phyloP scores from a whole-genome alignment of 169 alveolate species.

The Plasmodium relictum region DNA sequence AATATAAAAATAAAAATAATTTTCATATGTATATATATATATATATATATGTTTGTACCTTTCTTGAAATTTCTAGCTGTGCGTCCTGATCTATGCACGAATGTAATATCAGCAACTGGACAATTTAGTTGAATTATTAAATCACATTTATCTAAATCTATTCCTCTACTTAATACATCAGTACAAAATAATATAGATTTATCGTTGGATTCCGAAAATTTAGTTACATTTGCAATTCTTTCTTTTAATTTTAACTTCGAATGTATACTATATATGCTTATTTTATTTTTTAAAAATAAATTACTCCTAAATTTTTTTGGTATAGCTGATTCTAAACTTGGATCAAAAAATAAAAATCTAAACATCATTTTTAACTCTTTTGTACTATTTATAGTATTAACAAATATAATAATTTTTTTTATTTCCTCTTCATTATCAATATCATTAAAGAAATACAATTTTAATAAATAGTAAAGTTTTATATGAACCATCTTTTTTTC shows the following conservation, averaged over 20 bases:
- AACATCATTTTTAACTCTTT: conserved; percentile 29
- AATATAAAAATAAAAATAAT: background rate
- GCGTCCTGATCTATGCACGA: conserved; percentile 96
- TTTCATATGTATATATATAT: conserved; percentile 1
- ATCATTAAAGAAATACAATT: background rate
- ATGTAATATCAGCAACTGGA: conserved; percentile 93
- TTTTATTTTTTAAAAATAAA: conserved; percentile 18
- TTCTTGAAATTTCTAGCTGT: conserved; percentile 95
- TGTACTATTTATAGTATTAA: conserved; percentile 50
- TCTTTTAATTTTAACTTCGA: conserved; percentile 56
- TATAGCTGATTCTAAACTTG: conserved; percentile 44
- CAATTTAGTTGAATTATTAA: conserved; percentile 94
- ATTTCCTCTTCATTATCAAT: conserved; percentile 2
- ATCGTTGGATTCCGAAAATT: conserved; percentile 33
- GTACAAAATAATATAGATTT: conserved; percentile 92
- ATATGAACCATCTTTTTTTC: conserved; percentile 31
- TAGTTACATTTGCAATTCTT: conserved; percentile 38
- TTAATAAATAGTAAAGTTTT: conserved; percentile 55
- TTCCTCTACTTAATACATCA: conserved; percentile 96
- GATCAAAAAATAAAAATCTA: conserved; percentile 35
- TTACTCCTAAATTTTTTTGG: conserved; percentile 56
- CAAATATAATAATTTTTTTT: conserved; percentile 63
- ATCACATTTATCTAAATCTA: conserved; percentile 94
- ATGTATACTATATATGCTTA: conserved; percentile 43
- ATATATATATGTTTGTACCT: conserved; percentile 81